Percentiles rank a stretch among this genome's conserved stretches.
phyloP scores from a whole-genome alignment of 75 land plant species.

The Cupressus sempervirens region DNA sequence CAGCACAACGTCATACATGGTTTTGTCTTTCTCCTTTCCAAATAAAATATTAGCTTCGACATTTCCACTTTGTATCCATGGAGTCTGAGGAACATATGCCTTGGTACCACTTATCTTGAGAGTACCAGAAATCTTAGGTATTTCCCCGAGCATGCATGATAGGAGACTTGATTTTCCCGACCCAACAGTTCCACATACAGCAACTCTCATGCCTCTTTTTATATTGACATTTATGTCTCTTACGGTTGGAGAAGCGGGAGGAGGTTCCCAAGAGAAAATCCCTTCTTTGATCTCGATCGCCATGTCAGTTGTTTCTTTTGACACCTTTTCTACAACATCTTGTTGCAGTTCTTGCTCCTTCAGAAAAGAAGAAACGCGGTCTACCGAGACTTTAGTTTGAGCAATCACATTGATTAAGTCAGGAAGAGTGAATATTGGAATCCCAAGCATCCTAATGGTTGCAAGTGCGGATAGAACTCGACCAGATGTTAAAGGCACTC shows the following conservation, averaged over 20 bases:
- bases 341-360: conserved; percentile 36
- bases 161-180: conserved; percentile 85
- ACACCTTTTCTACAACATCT: conserved; percentile 19
- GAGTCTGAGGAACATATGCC: conserved; percentile 83
- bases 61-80: conserved; percentile 71
- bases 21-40: conserved; percentile 34
- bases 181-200: conserved; percentile 88
- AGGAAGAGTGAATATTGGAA: conserved; percentile 48
- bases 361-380: conserved; percentile 43
- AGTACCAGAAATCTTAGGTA: conserved; percentile 64
- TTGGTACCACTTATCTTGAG: conserved; percentile 54
- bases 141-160: conserved; percentile 74
- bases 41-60: conserved; percentile 51
- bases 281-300: conserved; percentile 13
- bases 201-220: conserved; percentile 60
- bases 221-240: conserved; percentile 38
- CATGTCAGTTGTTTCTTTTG: conserved; percentile 15
- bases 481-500: conserved; percentile 65
- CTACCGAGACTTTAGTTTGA: conserved; percentile 67
- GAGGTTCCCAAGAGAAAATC: conserved; percentile 11
- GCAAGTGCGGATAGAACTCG: conserved; percentile 62
- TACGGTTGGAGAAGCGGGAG: conserved; percentile 27
- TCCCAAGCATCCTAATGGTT: conserved; percentile 53
- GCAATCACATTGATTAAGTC: conserved; percentile 40
- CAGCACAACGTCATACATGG: conserved; percentile 20